phyloP scores from a whole-genome alignment of 2,329 filamentous ascomycete species.

The Fonsecaea multimorphosa region DNA sequence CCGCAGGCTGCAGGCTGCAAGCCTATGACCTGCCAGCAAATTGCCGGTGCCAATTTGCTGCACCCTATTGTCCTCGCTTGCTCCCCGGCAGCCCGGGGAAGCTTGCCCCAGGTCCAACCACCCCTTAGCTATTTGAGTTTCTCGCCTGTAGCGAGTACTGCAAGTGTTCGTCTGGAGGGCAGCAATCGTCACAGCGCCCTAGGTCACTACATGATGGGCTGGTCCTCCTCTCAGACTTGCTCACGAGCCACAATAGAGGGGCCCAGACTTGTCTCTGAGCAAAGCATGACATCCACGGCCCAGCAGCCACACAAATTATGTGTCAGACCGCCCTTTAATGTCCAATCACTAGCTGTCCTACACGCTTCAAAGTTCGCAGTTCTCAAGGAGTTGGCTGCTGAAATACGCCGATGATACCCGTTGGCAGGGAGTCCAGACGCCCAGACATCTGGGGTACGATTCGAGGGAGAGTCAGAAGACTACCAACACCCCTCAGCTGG shows the following conservation, averaged over 20 bases:
- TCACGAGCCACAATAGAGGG: not conserved
- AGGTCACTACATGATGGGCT: constrained; percentile 31
- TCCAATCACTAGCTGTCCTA: constrained; percentile 63
- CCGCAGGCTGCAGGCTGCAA: not conserved
- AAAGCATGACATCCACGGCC: constrained; percentile 60
- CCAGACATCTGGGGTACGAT: constrained; percentile 65
- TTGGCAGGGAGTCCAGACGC: constrained; percentile 67
- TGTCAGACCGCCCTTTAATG: constrained; percentile 64
- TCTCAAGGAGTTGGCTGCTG: constrained; percentile 56
- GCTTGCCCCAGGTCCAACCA: not conserved
- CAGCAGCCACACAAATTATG: constrained; percentile 63
- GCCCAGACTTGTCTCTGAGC: constrained; percentile 50
- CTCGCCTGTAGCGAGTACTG: too few relatives aligned
- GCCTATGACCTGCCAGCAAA: too few relatives aligned
- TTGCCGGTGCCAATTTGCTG: not conserved
- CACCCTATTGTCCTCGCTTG: not conserved
- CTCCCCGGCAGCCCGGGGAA: not conserved
- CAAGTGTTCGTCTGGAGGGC: not conserved
- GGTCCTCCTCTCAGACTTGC: not conserved
- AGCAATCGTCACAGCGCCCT: not conserved
- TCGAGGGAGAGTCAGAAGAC: constrained; percentile 60
- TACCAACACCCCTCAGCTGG: constrained; percentile 53
- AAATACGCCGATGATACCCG: constrained; percentile 62
- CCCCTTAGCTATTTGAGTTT: not conserved
- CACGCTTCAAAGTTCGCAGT: constrained; percentile 60